Evolutionary conservation across 2,329 filamentous ascomycete genomes (phyloP).

Genomic region (Colletotrichum agaves): DNA sequence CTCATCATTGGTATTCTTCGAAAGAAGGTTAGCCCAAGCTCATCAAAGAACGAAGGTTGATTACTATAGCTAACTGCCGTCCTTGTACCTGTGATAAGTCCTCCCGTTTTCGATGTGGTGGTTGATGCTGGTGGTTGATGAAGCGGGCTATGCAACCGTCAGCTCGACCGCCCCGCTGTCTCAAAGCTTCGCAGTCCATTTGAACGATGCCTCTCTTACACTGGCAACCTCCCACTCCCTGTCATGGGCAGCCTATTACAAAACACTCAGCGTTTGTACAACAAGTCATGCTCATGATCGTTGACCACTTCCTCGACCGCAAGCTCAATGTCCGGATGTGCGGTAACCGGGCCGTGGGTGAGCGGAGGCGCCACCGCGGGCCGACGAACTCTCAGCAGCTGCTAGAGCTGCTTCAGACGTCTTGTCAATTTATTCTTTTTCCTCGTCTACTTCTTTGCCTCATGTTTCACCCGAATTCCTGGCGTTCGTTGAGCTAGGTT

Average conservation of each 20-base stretch:
- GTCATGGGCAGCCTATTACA: not conserved
- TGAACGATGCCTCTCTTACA: not conserved
- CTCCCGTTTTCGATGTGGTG: slow-evolving; percentile 34
- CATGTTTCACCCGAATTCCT: too few relatives aligned
- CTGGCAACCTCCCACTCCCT: not conserved
- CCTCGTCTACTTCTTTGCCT: too few relatives aligned
- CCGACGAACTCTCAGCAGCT: not conserved
- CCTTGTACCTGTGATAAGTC: slow-evolving; percentile 38
- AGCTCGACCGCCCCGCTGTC: not conserved
- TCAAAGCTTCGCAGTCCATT: not conserved
- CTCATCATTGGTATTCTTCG: slow-evolving; percentile 12
- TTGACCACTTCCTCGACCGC: not conserved
- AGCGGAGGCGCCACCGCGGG: not conserved
- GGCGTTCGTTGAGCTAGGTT: too few relatives aligned
- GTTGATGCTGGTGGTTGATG: slow-evolving; percentile 44
- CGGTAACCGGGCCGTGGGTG: not conserved
- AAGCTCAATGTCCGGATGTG: not conserved
- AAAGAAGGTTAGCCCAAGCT: not conserved
- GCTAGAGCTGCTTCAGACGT: not conserved
- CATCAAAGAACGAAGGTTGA: not conserved
- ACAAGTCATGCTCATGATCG: not conserved
- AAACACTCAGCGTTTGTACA: not conserved
- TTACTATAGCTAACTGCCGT: slow-evolving; percentile 5
- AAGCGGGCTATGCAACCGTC: not conserved
- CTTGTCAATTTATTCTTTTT: too few relatives aligned